These are phyloP conservation scores for Malassezia obtusa DNA, from an alignment of 1,284 basidiomycete genomes.

Conservation along the genomic window DNA sequence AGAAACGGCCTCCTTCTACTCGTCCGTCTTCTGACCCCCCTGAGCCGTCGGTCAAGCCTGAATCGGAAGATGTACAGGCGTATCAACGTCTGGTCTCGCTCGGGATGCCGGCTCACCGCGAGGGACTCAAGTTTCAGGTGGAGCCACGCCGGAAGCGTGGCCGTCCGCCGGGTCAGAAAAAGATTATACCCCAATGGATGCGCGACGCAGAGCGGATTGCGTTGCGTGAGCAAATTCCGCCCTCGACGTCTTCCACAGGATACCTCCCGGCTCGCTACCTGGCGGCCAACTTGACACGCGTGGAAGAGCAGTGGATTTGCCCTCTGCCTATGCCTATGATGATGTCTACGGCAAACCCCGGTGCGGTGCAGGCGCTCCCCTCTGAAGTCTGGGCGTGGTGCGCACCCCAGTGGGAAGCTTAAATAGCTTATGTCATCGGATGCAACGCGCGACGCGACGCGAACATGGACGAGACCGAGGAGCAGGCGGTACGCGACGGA, in stretches of 20 bases:
- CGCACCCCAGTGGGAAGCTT: not conserved
- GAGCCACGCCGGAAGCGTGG: conserved; percentile 11
- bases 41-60: not conserved
- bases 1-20: not conserved
- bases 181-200: conserved; percentile 3
- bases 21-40: no score
- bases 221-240: not conserved
- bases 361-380: not conserved
- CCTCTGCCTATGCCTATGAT: conserved; percentile 9
- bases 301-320: conserved; percentile 8
- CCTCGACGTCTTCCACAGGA: not conserved
- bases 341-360: conserved; percentile 2
- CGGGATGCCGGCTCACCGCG: conserved; percentile 7
- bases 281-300: not conserved
- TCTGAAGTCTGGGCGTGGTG: conserved; percentile 4
- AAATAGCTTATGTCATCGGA: conserved; percentile 1
- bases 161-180: conserved; percentile 7
- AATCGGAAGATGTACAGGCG: not conserved
- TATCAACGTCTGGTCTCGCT: conserved; percentile 5
- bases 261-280: conserved; percentile 7
- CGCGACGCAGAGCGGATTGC: conserved; percentile 3
- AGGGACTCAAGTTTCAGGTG: conserved; percentile 13
- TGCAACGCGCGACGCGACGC: not conserved
- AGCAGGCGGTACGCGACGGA: not conserved
- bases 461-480: not conserved